Conservation (phyloP, 2,329 filamentous ascomycete species). For the Emmonsiellopsis sp. region DNA sequence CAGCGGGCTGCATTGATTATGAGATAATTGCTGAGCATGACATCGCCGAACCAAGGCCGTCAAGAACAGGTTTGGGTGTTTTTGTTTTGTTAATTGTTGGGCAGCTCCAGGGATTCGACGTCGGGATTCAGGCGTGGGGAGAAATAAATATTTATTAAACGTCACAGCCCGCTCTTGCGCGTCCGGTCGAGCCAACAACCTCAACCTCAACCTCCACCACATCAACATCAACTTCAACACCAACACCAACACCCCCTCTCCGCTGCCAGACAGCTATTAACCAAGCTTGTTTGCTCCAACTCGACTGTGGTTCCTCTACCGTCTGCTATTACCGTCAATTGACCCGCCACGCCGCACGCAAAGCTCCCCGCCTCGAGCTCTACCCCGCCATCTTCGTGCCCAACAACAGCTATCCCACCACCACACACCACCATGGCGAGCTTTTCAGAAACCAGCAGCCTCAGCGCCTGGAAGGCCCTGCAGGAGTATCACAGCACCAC, state of each 20-base stretch:
- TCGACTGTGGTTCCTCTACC: no score
- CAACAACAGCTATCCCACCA: not conserved
- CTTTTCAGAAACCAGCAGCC: constrained; percentile 60
- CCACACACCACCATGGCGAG: constrained; percentile 22
- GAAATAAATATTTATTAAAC: no score
- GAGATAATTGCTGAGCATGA: not conserved
- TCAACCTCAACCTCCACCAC: not conserved
- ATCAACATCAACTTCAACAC: not conserved
- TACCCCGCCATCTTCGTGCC: not conserved
- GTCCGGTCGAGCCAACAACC: no score
- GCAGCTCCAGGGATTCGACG: not conserved
- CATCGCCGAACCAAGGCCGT: no score
- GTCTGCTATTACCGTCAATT: not conserved
- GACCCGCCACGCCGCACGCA: constrained; percentile 42
- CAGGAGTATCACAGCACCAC: constrained; percentile 80
- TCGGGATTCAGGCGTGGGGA: no score
- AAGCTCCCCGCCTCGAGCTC: not conserved
- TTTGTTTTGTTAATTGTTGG: no score
- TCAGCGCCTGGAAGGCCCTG: constrained; percentile 80
- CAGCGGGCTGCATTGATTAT: not conserved
- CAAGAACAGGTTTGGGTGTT: no score
- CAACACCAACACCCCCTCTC: no score
- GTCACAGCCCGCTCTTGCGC: no score
- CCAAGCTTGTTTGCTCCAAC: no score
- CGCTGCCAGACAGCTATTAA: no score